Base-by-base conservation (phyloP, 108 stramenopile genomes). In the Pseudonitzschia pungens region DNA sequence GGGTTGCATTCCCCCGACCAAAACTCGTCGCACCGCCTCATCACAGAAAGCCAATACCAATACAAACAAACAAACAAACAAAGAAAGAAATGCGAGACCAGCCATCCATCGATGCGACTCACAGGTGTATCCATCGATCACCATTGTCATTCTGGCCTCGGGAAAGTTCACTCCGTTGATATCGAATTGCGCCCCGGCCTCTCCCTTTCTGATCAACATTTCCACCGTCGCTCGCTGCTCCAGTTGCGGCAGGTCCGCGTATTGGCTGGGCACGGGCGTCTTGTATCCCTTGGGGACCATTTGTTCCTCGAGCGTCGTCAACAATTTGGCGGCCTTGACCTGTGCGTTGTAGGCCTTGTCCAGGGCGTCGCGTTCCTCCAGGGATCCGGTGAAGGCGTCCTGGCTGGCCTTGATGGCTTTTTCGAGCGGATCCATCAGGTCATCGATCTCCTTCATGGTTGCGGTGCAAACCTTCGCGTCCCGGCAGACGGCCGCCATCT, bases 91-190 rank as follows among this genome's bases (percentile, higher is more conserved):
- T 8, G 12, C 14, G 18, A 21, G 0, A 4, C 36, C 33, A 62
- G 12, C 7, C 0, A 40, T n/a, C n/a, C n/a, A 21, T 26, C 54
- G 3, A 27, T 6, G 14, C 9, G 48, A 69, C 86, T 51, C 68
- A 87, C 86, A 78, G 43, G 84, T 80, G 78, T 93, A 98, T 4
- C 97, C 98, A 84, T 97, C 98, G 74, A 97, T 87, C 33, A 97
- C 83, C 96, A 98, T 96, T 68, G 70, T 86, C 82, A 98, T 74
- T 69, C 87, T 90, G 24, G 95, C 95, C 70, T 93, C 78, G 26
- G 89, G 84, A 65, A 80, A 96, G 48, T 89, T 83, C 9, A 60
- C 73, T 20, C 96, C 96, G 41, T 93, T 88, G 21, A 97, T 83
- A 67, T 96, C 84, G 71, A 97, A 98, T 45, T 81, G 79, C 32